Base-by-base conservation (phyloP, 164 flowering plant genomes). In the Piper betle region DNA sequence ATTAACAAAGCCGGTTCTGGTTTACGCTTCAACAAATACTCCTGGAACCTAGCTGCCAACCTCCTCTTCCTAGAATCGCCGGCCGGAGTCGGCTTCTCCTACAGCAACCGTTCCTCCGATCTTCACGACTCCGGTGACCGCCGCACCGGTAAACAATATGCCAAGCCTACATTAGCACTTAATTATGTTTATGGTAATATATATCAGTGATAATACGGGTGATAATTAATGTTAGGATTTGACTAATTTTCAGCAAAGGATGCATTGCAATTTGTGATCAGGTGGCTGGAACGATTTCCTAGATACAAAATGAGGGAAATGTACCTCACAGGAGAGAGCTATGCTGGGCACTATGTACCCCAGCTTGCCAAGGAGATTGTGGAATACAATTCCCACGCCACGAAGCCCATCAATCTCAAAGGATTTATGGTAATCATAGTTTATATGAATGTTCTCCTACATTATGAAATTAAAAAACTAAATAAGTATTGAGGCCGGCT, bases 51-150 rank as follows among this genome's bases (percentile, higher is more conserved):
- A 6, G 79, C 56, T 37, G 90, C 97, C 13, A 91, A 91, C 69
- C 81, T 86, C 55, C 74, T 91, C 56, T 88, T 88, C 73, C 65
- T 91, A 33, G 97, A 91, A 72, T 63, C 94, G 52, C 97, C 97
- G 0, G 96, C 97, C 6, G 97, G 97, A 4, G 97, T 91, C 33
- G 97, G 97, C 43, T 91, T 84, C 81, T 91, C 97, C 38, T 91
- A 88, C 79, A 71, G 66, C 77, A 91, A 88, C 74, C 74, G 68
- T 8, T 80, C 91, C 52, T 76, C 87, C 0, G 94, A 88, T 61
- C 78, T 88, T 54, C 60, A 75, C 20, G 73, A 84, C 73, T 82
- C 96, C 18, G 97, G 96, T 0, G 97, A 91, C 62, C 64, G 55
- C 17, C 88, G 88, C 42, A 91, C 97, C 6, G 89, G 97, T 91